A percentile compares a stretch with the other conserved stretches of the same genome.
Conservation (phyloP, 2,329 filamentous ascomycete genomes). For the Cladosporium sp. region DNA sequence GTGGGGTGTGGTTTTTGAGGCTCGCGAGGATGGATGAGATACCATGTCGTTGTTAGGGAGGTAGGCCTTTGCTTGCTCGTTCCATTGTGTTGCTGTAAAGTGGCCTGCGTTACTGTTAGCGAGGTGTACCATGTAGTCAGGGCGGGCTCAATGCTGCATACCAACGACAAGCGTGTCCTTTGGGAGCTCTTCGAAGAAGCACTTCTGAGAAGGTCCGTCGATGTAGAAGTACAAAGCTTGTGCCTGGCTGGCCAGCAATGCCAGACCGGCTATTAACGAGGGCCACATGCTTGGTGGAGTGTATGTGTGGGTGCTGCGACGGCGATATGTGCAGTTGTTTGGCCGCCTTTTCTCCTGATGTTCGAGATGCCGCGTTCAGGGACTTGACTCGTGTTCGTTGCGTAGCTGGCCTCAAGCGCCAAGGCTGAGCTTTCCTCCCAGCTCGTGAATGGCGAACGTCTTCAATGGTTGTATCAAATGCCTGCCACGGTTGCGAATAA, state of each 20-base stretch:
- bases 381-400: constrained; percentile 10
- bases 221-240: constrained; percentile 95
- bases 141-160: constrained; percentile 35
- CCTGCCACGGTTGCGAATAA: neutral
- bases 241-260: constrained; percentile 52
- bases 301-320: constrained; percentile 4
- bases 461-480: neutral
- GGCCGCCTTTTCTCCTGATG: constrained; percentile 9
- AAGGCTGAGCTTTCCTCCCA: neutral
- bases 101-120: constrained; percentile 52
- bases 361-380: constrained; percentile 6
- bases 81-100: constrained; percentile 81
- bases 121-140: neutral
- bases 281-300: constrained; percentile 24
- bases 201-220: constrained; percentile 79
- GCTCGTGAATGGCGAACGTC: neutral
- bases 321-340: neutral
- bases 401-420: neutral
- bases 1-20: neutral
- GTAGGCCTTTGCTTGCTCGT: constrained; percentile 66
- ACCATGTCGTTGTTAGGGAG: constrained; percentile 61
- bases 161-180: constrained; percentile 95
- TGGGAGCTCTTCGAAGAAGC: constrained; percentile 96
- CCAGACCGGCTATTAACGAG: constrained; percentile 22
- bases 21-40: neutral